Conservation (phyloP, 305 asterid species). For the Fraxinus floribunda region DNA sequence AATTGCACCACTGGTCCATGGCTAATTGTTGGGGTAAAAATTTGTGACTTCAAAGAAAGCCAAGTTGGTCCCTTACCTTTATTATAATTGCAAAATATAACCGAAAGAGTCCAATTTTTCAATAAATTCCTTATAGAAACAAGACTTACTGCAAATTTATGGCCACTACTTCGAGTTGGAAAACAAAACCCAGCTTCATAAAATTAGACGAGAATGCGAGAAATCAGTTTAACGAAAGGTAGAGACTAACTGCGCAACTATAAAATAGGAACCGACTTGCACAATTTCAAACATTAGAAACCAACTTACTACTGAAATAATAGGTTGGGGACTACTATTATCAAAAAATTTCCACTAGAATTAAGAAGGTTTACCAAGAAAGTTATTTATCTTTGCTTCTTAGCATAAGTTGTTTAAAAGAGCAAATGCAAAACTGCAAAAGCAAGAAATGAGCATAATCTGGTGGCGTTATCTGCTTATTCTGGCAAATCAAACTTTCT, state of each 20-base stretch:
- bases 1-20: too few relatives aligned
- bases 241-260: background rate
- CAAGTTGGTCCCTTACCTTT: background rate
- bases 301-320: background rate
- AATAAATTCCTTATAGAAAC: background rate
- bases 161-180: background rate
- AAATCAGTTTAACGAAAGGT: background rate
- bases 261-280: background rate
- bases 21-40: too few relatives aligned
- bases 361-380: background rate
- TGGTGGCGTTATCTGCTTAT: slow-evolving; percentile 21
- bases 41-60: background rate
- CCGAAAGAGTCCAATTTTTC: background rate
- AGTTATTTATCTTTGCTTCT: background rate
- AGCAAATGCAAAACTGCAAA: background rate
- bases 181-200: background rate
- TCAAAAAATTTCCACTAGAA: background rate
- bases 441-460: background rate
- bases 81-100: too few relatives aligned
- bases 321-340: background rate
- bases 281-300: background rate
- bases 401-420: background rate
- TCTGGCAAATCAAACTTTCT: slow-evolving; percentile 20
- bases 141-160: background rate
- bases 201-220: background rate